phyloP scores from a whole-genome alignment of 805 yeast genomes.

The Saccharomycopsis olivae region DNA sequence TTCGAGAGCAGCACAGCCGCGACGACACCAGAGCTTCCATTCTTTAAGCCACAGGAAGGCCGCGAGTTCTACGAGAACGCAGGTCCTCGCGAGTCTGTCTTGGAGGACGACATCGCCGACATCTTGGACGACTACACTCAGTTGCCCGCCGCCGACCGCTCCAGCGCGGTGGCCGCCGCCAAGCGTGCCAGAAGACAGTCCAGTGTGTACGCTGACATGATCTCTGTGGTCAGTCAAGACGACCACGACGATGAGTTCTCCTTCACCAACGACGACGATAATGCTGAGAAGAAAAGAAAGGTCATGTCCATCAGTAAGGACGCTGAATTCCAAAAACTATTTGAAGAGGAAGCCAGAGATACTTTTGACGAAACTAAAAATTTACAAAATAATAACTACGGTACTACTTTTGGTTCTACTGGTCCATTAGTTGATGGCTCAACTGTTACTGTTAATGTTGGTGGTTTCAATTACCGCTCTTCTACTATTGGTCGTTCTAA shows the following conservation, averaged over 20 bases:
- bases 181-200: slow-evolving; percentile 5
- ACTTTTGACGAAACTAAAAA: neutral
- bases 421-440: neutral
- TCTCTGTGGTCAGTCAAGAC: slow-evolving; percentile 7
- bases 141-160: neutral
- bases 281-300: slow-evolving; percentile 3
- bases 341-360: too few species aligned
- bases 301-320: too few species aligned
- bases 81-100: slow-evolving; percentile 2
- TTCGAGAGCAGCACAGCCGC: slow-evolving; percentile 1
- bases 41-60: too few species aligned
- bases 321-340: too few species aligned
- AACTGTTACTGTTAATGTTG: neutral
- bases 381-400: neutral
- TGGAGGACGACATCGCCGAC: slow-evolving; percentile 9
- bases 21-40: too few species aligned
- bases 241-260: neutral
- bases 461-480: neutral
- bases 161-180: slow-evolving; percentile 5
- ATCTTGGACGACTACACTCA: slow-evolving; percentile 7
- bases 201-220: slow-evolving; percentile 10
- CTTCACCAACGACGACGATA: neutral
- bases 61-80: too few species aligned
- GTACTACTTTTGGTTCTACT: too few species aligned
- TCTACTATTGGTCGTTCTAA: neutral